Conservation (phyloP, 495 filamentous ascomycete genomes). For the Pseudoneurospora amorphoporcata region DNA sequence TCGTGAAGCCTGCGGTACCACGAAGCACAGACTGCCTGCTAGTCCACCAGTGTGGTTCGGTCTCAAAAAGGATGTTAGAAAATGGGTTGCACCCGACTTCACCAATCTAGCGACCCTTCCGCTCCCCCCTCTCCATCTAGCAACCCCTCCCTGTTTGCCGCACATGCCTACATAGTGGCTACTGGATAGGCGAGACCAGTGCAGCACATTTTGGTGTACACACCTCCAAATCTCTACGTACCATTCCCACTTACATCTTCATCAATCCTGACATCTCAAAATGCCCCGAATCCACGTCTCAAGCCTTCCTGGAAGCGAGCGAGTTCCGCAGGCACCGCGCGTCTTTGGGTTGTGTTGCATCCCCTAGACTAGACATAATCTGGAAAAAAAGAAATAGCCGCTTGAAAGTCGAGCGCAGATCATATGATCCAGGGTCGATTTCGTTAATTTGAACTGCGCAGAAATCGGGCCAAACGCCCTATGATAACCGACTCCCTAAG, state of each 20-base stretch:
- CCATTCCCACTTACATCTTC: background rate
- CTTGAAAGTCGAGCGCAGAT: conserved; percentile 32
- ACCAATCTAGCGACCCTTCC: background rate
- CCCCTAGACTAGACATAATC: conserved; percentile 9
- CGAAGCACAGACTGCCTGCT: background rate
- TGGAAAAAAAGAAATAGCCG: conserved; percentile 37
- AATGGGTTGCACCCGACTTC: background rate
- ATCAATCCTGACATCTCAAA: background rate
- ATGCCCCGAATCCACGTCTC: conserved; percentile 14
- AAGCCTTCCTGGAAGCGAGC: conserved; percentile 8
- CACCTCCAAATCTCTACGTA: background rate
- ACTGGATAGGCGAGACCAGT: background rate
- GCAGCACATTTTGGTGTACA: background rate
- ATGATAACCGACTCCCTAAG: background rate
- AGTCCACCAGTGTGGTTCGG: background rate
- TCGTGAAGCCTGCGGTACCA: background rate
- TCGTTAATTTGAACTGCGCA: conserved; percentile 18
- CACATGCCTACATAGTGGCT: background rate
- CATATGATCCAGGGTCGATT: conserved; percentile 32
- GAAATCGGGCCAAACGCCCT: background rate
- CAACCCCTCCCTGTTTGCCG: background rate
- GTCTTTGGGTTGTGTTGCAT: background rate
- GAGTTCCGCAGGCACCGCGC: conserved; percentile 1
- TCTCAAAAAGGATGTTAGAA: background rate
- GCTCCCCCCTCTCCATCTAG: background rate